Evolutionary conservation across 78 protist genomes (phyloP), one percentile per base, ranked within the genome.

Genomic region (Dictyostelium capitatum): DNA sequence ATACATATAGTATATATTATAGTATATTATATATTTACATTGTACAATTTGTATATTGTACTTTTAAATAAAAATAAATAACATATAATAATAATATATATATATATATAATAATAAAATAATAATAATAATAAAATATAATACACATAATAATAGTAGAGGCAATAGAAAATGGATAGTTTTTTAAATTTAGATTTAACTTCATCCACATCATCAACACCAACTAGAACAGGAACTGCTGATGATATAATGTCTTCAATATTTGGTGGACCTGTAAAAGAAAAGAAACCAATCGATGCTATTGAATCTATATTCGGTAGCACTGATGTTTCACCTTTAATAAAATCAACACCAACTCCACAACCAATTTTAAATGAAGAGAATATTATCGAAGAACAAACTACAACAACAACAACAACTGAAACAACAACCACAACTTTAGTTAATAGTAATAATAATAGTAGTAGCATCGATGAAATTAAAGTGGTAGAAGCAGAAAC

Each of bases 171-270:
- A 67, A 67, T 67, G 75, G 75, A 67, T 32, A 32, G 50, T 14
- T 67, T 67, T 67, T 67, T 65, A 65, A 43, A 65, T 65, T 28
- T 67, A 67, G 75, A 32, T 67, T 30, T 67, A 67, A 32, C 28
- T 67, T 32, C 41, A 67, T 20, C 23, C 10, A 67, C 41, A 67
- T 0, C 25, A 65, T n/a, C n/a, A n/a, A 65, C 43, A 32, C 48
- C 75, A 67, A 67, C 28, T 32, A 32, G 75, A 28, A 23, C 17
- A 4, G 37, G 20, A 0, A 32, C 41, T 11, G 30, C 41, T 30
- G 48, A 67, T 32, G 75, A 67, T 32, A 67, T 67, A 32, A 67
- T 67, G 75, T 67, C 75, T 30, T 67, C 75, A 32, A 67, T 67
- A 32, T 67, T 67, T 32, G 47, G 30, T 32, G 6, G 46, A 32